Base-by-base conservation (phyloP, 2,329 filamentous ascomycete species). In the Clarireedia monteithiana region DNA sequence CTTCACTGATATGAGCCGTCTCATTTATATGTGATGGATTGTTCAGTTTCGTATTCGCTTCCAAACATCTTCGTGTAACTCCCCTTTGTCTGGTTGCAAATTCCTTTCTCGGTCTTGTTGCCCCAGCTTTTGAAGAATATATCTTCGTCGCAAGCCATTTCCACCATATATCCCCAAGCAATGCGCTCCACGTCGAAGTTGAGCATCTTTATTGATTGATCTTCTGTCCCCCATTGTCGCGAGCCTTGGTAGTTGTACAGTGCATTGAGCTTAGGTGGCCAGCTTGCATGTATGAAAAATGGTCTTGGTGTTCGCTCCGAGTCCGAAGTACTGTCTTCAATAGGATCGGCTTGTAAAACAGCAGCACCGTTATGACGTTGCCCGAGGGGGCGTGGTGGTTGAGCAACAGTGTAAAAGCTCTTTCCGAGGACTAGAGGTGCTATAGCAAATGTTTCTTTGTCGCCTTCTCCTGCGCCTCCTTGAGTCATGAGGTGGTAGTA, bases 401-500 rank as follows among this genome's bases (percentile, higher is more conserved):
- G 45, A 2, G 48, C 23, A 0, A 64, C 56, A 5, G 57, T 62
- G 59, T 76, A 75, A 61, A 71, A 75, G 2, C 70, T 62, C 5
- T 71, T 66, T 4, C 66, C 62, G 1, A 75, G 63, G 10, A 67
- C 72, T 3, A 71, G 59, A 7, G 76, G 74, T 6, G 75, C 75
- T 5, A 72, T 68, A 15, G 75, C 63, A 59, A 78, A 78, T 0
- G 75, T 77, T 60, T 78, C 76, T 61, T 78, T 78, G 64, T 78
- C 76, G 15, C 76, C 76, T 63, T 77, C 70, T 10, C 76, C 76
- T 0, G 72, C 67, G 6, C 71, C 75, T 36, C 75, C 75, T 62
- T 77, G 75, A 49, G 55, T 56, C 23, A 61, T 59, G 3, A 64
- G 27, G 38, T 52, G 50, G 38, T 56, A 60, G 47, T 58, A 63